Evolutionary conservation across 371 early-diverging fungal genomes (phyloP), one percentile per base, ranked within the genome.

Genomic region (Phascolomyces articulosus): DNA sequence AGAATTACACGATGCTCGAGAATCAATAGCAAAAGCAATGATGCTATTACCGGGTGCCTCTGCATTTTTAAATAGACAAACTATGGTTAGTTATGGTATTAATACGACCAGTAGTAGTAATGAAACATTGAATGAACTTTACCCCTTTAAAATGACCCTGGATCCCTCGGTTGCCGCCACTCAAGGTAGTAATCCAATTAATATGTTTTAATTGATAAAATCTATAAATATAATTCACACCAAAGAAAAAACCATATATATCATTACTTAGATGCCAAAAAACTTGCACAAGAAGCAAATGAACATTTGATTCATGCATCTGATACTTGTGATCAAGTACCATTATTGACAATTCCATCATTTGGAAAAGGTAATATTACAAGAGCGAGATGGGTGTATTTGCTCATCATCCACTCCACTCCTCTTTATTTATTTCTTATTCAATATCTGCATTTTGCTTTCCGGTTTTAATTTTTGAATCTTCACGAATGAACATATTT

Each of bases 21-120:
- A 81, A 29, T 41, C 55, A 2, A 74, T 81, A 41, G 82, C 78
- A 60, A 66, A 58, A 4, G 79, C 82, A 15, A 81, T 81, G 76
- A 76, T 67, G 63, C 60, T 74, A 21, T 41, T 81, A n/a, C 82
- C 82, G 4, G 82, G 82, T 4, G 70, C 79, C 13, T 62, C 74
- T 9, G 65, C 68, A 1, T 73, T 78, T 61, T 49, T 81, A 47
- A 77, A 81, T 41, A 59, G 77, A 47, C 77, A 81, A 47, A 74
- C 74, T 1, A 66, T 78, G 56, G 72, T 65, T 0, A 66, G 65
- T 21, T 66, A 63, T 27, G 64, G 74, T 13, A 54, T 66, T 2
- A 60, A 63, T 51, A 64, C 34, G 11, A 34, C 41, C 60, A 51
- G 62, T 41, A 51, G 74, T 13, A 54, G 60, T 4, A 60, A 64